Percentiles rank a stretch among this genome's conserved stretches.
phyloP scores from a whole-genome alignment of 495 filamentous ascomycete genomes.

The Thozetella sp. region DNA sequence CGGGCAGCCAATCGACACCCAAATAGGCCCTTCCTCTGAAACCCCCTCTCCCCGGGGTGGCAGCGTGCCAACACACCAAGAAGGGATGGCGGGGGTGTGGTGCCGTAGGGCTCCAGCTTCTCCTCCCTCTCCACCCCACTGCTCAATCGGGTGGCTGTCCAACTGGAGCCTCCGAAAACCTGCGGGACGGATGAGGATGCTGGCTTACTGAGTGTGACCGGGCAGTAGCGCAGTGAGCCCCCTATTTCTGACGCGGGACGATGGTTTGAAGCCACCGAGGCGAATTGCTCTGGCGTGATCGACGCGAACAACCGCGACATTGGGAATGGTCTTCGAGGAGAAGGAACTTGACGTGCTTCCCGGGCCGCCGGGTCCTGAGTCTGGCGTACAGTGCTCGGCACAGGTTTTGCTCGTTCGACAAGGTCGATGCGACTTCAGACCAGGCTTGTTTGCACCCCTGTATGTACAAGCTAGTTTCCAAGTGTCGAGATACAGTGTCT shows the following conservation, averaged over 20 bases:
- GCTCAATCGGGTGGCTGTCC: background rate
- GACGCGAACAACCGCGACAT: background rate
- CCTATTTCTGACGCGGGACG: background rate
- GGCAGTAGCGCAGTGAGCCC: background rate
- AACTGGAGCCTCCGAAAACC: background rate
- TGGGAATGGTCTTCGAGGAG: background rate
- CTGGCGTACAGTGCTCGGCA: too few species aligned
- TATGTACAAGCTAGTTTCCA: background rate
- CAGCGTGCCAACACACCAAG: slow-evolving; percentile 29
- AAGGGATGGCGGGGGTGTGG: slow-evolving; percentile 12
- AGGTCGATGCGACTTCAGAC: background rate
- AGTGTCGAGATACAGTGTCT: background rate
- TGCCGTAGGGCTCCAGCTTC: background rate
- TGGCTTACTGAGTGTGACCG: background rate
- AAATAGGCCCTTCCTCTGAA: slow-evolving; percentile 13
- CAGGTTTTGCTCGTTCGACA: too few species aligned
- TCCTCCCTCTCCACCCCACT: background rate
- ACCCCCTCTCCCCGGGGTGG: slow-evolving; percentile 8
- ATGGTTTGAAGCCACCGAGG: background rate
- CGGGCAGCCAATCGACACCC: slow-evolving; percentile 17
- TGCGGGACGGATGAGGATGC: background rate
- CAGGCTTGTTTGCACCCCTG: background rate
- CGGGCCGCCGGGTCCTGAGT: too few species aligned
- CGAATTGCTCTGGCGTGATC: background rate
- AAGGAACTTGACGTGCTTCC: too few species aligned